Evolutionary conservation across 2,329 filamentous ascomycete species (phyloP).

Genomic region (Fusarium brachygibbosum): DNA sequence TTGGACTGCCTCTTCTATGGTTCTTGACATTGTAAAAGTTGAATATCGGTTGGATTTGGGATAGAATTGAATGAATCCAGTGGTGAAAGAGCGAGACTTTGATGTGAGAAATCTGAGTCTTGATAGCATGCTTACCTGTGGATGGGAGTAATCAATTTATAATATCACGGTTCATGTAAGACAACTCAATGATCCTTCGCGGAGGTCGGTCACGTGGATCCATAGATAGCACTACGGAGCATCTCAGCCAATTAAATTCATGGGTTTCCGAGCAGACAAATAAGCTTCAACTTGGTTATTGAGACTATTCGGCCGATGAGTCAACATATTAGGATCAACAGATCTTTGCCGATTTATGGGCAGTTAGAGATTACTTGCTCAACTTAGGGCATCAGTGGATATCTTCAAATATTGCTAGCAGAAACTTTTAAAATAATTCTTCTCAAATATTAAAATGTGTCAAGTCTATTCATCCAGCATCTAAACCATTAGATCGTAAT

Average conservation of each 20-base stretch:
- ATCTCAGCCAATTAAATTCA: not conserved
- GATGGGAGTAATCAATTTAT: slow-evolving; percentile 13
- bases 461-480: not conserved
- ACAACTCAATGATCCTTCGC: slow-evolving; percentile 2
- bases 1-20: slow-evolving; percentile 57
- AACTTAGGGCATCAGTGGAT: too few relatives aligned
- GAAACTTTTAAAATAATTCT: too few relatives aligned
- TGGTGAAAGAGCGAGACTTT: fast-evolving
- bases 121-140: not conserved
- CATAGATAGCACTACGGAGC: not conserved
- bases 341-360: not conserved
- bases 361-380: too few relatives aligned
- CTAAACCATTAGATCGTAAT: not conserved
- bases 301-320: not conserved
- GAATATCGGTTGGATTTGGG: not conserved
- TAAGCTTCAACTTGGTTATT: not conserved
- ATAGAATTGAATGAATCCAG: fast-evolving
- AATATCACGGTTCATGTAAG: slow-evolving; percentile 5
- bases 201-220: not conserved
- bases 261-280: slow-evolving; percentile 21
- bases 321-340: not conserved
- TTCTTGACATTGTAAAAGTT: slow-evolving; percentile 37
- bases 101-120: not conserved
- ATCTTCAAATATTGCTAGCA: too few relatives aligned
- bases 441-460: not conserved